Evolutionary conservation across 306 rosid genomes (phyloP), one percentile per base, ranked within the genome.

Genomic region (Rosa lucieae): DNA sequence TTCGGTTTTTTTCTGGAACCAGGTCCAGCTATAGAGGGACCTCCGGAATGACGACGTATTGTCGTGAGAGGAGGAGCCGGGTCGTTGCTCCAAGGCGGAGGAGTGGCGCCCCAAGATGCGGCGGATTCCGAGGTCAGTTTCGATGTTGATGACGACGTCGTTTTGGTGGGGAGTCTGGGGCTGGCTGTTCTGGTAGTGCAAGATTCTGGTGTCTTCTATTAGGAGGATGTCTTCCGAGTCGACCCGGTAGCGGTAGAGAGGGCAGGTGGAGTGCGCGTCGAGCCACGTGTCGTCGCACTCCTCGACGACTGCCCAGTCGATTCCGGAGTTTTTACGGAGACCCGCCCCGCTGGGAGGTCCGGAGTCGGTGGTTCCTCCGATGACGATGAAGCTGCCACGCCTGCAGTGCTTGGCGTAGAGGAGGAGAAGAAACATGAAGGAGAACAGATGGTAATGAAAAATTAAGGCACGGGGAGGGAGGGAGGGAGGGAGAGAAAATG

Each of bases 251-350:
- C 98, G 96, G 37, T 96, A 95, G 4, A 95, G 92, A 2, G 99
- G 97, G 39, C 97, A 95, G 1, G 99, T 93, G 12, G 99, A 95
- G 82, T 95, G 99, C 6, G 99, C 98, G 81, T 95, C 99, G 17
- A 95, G 90, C 99, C 99, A 95, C 10, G 97, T 95, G 73, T 95
- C 99, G 5, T 93, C 97, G 83, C 99, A 95, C 63, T 95, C 99
- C 67, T 95, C 98, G 4, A 95, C 81, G 0, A 93, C 84, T 2
- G 77, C 10, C 0, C 97, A 89, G 81, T 92, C 92, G 40, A 95
- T 88, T 69, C 99, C 97, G 35, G 98, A 95, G 87, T 95, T 88
- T 47, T 90, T 95, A 5, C 97, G 85, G 3, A 65, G 78, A 15
- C 40, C 3, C 14, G 56, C 10, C 3, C 73, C 29, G 1, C 13